Evolutionary conservation across 495 filamentous ascomycete species (phyloP).

Genomic region (Bathelium albidoporum): DNA sequence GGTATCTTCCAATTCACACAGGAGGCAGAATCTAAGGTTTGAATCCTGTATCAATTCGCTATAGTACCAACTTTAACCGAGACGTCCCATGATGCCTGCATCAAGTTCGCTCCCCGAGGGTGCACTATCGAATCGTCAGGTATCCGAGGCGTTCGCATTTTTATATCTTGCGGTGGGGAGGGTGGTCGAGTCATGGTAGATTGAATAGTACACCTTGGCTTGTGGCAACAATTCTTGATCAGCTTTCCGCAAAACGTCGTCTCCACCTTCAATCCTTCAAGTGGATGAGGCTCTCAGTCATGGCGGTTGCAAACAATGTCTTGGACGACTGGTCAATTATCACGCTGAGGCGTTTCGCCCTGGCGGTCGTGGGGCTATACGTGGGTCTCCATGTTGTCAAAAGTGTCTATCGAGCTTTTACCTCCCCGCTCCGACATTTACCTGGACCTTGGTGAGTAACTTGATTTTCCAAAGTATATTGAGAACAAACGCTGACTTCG

Average conservation of each 20-base stretch:
- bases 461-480: neutral
- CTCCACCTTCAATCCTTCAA: neutral
- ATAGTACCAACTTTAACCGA: neutral
- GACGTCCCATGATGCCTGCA: neutral
- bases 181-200: neutral
- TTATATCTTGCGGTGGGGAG: neutral
- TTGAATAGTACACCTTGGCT: neutral
- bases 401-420: neutral
- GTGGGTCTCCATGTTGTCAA: neutral
- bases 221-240: neutral
- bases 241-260: neutral
- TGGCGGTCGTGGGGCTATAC: neutral
- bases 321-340: neutral
- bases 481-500: neutral
- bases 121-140: neutral
- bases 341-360: neutral
- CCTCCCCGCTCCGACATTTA: neutral
- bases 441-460: neutral
- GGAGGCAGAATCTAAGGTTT: neutral
- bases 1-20: neutral
- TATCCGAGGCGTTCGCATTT: neutral
- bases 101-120: neutral
- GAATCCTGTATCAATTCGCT: neutral
- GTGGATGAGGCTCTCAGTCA: neutral
- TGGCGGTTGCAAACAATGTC: neutral